A percentile compares a stretch with the other conserved stretches of the same genome.
These are phyloP conservation scores for Fraxinus angustifolia DNA, from an alignment of 305 asterid genomes.

Conservation along the genomic window DNA sequence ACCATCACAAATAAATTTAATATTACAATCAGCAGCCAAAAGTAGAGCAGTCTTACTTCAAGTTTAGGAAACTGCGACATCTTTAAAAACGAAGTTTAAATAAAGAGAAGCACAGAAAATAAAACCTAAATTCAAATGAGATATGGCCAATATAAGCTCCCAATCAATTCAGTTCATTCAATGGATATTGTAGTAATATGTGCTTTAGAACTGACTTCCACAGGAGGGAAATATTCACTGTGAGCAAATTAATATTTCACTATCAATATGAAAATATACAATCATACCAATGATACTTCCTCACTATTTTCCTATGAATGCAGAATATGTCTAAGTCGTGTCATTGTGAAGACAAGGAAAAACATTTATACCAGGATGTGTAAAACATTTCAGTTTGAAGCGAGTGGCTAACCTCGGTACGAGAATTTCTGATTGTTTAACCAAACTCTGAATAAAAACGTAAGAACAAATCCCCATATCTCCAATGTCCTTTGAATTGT, in stretches of 20 bases:
- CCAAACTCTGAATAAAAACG: constrained; percentile 80
- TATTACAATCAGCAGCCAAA: neutral
- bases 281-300: neutral
- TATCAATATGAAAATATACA: neutral
- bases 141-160: neutral
- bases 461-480: constrained; percentile 92
- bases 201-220: neutral
- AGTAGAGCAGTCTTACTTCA: neutral
- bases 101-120: neutral
- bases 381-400: neutral
- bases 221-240: neutral
- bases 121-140: neutral
- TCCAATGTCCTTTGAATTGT: constrained; percentile 93
- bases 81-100: neutral
- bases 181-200: neutral
- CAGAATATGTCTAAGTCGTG: neutral
- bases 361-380: neutral
- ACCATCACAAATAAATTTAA: neutral
- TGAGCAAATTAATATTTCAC: neutral
- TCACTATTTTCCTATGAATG: constrained; percentile 1
- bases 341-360: neutral
- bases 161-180: neutral
- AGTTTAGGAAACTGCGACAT: neutral
- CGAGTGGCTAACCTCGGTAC: constrained; percentile 64
- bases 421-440: constrained; percentile 77